A percentile compares a stretch with the other conserved stretches of the same genome.
Evolutionary conservation across 78 protist genomes (phyloP).

Genomic region (Emiliania huxleyi): DNA sequence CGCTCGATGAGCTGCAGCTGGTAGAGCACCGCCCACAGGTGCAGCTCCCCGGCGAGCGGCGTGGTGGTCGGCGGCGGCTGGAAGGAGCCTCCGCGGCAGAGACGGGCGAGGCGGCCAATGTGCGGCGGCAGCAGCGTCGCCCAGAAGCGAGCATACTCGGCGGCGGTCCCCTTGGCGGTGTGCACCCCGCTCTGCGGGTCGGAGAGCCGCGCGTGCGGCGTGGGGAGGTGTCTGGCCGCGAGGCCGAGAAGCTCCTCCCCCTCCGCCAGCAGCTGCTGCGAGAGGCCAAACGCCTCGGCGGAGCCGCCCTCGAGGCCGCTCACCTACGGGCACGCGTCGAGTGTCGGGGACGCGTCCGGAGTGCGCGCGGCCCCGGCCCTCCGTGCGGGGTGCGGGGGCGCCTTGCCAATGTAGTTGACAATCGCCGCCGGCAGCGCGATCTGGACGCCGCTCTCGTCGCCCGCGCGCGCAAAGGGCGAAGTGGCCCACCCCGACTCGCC

Average conservation of each 20-base stretch:
- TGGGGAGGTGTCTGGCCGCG: not conserved
- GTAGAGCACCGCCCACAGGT: not conserved
- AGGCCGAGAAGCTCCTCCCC: not conserved
- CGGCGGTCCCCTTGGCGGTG: not conserved
- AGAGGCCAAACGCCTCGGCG: not conserved
- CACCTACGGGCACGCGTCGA: no score
- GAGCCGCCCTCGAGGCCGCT: not conserved
- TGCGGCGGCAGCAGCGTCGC: not conserved
- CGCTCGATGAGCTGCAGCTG: not conserved
- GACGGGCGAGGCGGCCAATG: not conserved
- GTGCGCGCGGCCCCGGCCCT: no score
- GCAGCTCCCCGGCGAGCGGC: not conserved
- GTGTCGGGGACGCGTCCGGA: no score
- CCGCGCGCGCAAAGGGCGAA: not conserved
- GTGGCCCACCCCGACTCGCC: not conserved
- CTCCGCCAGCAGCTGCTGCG: not conserved
- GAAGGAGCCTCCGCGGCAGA: not conserved
- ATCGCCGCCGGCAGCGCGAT: not conserved
- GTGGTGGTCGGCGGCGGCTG: not conserved
- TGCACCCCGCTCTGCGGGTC: not conserved
- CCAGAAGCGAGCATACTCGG: not conserved
- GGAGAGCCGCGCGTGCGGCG: not conserved
- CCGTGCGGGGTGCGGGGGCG: no score
- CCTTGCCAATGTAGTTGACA: not conserved
- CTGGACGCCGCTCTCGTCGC: not conserved